These are phyloP conservation scores for Avena sativa DNA, from an alignment of 176 grass and related monocot genomes.

Conservation along the genomic window DNA sequence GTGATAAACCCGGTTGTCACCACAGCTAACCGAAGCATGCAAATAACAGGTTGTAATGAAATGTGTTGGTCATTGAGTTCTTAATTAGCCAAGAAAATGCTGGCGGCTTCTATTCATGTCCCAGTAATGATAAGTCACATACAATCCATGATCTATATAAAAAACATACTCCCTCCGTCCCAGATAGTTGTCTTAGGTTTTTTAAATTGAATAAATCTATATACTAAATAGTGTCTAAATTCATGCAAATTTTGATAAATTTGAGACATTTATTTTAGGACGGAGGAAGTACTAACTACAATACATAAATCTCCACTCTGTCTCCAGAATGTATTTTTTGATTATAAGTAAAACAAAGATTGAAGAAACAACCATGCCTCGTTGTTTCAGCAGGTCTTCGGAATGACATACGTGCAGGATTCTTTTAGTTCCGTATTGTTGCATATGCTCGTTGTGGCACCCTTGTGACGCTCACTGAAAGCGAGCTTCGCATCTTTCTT, in stretches of 20 bases:
- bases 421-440: background rate
- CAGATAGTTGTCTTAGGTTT: no score
- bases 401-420: background rate
- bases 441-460: background rate
- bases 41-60: background rate
- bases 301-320: background rate
- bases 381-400: background rate
- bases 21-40: background rate
- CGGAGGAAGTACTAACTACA: background rate
- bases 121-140: background rate
- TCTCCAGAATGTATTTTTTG: no score
- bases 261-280: no score
- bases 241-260: no score
- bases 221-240: no score
- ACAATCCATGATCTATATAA: background rate
- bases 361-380: background rate
- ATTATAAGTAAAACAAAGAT: background rate
- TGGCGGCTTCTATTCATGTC: background rate
- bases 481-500: background rate
- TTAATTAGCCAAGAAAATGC: background rate
- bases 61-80: background rate
- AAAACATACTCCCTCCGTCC: background rate
- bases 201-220: no score
- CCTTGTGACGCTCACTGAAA: background rate
- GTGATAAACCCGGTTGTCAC: background rate